Conservation (phyloP, 768 basidiomycete genomes). For the Coprinopsis cinerea region DNA sequence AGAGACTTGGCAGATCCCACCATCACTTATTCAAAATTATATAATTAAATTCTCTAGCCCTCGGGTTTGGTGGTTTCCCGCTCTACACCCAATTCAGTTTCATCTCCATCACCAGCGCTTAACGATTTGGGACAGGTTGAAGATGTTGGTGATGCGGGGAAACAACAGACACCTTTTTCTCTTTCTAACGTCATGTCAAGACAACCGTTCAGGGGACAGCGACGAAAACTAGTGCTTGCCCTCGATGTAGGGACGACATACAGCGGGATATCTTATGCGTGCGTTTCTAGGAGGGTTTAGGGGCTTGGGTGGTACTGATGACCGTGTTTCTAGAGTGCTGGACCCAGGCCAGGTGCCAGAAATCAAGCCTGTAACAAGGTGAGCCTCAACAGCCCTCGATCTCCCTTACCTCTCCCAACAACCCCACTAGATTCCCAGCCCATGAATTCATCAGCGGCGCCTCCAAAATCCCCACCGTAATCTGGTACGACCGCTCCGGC, state of each 20-base stretch:
- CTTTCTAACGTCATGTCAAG: not conserved
- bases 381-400: not conserved
- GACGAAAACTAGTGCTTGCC: conserved; percentile 12
- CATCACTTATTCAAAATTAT: not conserved
- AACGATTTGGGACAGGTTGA: no score
- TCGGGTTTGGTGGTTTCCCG: no score
- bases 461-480: conserved; percentile 14
- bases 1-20: not conserved
- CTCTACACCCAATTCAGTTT: no score
- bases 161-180: not conserved
- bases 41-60: no score
- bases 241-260: conserved; percentile 16
- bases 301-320: conserved; percentile 11
- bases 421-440: conserved; percentile 13
- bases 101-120: no score
- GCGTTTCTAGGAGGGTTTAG: not conserved
- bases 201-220: conserved; percentile 5
- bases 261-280: conserved; percentile 16
- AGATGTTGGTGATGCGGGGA: not conserved
- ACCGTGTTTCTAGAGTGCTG: conserved; percentile 16
- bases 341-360: conserved; percentile 21
- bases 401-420: not conserved
- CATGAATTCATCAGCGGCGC: conserved; percentile 13
- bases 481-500: conserved; percentile 12
- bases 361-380: conserved; percentile 22